Percentiles rank a stretch among this genome's conserved stretches.
Conservation (phyloP, 768 basidiomycete genomes). For the Leccinum imitatum region DNA sequence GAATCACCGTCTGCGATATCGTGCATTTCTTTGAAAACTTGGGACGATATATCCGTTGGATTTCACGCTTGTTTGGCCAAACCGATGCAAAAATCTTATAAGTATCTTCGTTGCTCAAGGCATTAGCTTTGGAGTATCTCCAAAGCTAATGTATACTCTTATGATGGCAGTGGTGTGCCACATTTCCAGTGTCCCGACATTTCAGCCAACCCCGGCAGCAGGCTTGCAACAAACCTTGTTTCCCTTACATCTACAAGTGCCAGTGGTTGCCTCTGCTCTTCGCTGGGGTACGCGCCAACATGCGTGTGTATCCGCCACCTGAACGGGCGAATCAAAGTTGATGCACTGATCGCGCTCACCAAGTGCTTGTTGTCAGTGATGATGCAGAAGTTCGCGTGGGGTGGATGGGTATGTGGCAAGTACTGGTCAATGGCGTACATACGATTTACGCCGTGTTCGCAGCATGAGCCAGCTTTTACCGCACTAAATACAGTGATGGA, state of each 20-base stretch:
- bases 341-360: not conserved
- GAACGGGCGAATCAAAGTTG: not conserved
- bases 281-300: not conserved
- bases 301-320: not conserved
- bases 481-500: not conserved
- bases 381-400: not conserved
- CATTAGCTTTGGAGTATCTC: too few species aligned
- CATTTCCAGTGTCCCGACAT: too few species aligned
- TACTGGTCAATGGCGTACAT: not conserved
- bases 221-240: not conserved
- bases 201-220: too few species aligned
- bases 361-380: not conserved
- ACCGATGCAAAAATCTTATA: too few species aligned
- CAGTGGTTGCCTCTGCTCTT: not conserved
- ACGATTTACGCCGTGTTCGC: not conserved
- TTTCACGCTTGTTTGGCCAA: too few species aligned
- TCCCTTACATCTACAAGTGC: not conserved
- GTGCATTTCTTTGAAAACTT: slow-evolving; percentile 22
- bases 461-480: not conserved
- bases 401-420: not conserved
- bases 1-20: slow-evolving; percentile 37
- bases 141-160: too few species aligned
- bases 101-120: too few species aligned
- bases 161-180: too few species aligned
- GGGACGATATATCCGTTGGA: too few species aligned